Base-by-base conservation (phyloP, 2,329 filamentous ascomycete species). In the Eutypa lata region DNA sequence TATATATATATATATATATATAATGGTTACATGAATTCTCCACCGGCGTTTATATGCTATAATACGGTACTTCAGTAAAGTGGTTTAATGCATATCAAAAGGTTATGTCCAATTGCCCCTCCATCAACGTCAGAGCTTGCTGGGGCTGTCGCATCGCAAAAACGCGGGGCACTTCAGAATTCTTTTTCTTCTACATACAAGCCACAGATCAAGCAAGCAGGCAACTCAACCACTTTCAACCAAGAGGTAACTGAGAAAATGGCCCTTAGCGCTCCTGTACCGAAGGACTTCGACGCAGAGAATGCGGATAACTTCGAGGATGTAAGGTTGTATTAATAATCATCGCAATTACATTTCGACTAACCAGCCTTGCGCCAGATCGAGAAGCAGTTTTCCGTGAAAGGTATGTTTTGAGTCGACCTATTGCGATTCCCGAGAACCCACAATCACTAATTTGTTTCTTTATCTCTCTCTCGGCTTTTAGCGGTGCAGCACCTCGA, bases 331-430 rank as follows among this genome's bases (percentile, higher is more conserved):
- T 46, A 26, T 28, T n/a, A 22, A 11, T 33, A 31, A 54, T 47
- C 43, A 52, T 18, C 28, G 3, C 22, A n/a, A n/a, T 46, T 6
- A 31, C 49, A 54, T 50, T 53, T 42, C 31, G 2, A 16, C 19
- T 8, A 16, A 22, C 24, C 26, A 13, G 22, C 42, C 7, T 13
- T 38, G 16, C 33, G 28, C 42, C 61, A 96, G 90, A 97, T 99
- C 71, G 94, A 99, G 82, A 96, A 97, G 81, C 94, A 97, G 73
- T 99, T 99, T 67, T 94, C 94, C 28, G 94, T 99, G 65, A 97
- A 97, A 80, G 89, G 89, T 91, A 66, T 45, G 68, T n/a, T n/a
- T n/a, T 54, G n/a, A n/a, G n/a, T n/a, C n/a, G n/a, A n/a, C n/a
- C n/a, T n/a, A n/a, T n/a, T n/a, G n/a, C n/a, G n/a, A n/a, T 16